Conservation (phyloP, 345 rosid genomes). For the Salix koriyanagi region DNA sequence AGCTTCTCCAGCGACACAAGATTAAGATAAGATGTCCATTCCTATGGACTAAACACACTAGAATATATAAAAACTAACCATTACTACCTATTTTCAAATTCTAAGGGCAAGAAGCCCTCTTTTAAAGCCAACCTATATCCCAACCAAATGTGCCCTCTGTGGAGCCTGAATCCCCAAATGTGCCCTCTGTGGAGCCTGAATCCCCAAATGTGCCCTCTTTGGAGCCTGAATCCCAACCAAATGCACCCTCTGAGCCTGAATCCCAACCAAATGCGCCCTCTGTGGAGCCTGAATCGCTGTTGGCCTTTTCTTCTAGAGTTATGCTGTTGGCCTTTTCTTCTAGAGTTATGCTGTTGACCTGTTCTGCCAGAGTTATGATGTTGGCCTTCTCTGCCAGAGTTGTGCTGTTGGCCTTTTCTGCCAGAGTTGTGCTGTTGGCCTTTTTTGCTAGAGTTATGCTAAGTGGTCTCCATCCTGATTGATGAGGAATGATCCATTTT, state of each 20-base stretch:
- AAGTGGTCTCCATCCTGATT: slow-evolving; percentile 78
- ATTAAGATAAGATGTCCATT: background rate
- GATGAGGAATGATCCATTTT: slow-evolving; percentile 68
- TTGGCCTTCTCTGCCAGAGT: no score
- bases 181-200: background rate
- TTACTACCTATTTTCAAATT: background rate
- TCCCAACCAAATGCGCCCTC: background rate
- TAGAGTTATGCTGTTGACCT: background rate
- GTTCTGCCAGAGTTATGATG: slow-evolving; percentile 37
- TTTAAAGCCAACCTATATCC: background rate
- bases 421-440: background rate
- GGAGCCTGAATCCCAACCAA: background rate
- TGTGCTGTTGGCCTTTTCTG: no score
- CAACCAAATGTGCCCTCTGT: background rate
- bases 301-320: no score
- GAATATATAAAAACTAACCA: background rate
- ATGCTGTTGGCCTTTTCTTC: no score
- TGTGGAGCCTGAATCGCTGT: background rate
- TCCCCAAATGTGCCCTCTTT: background rate
- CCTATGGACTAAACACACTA: background rate
- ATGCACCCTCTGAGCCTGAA: background rate
- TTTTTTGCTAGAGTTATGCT: slow-evolving; percentile 39
- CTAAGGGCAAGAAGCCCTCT: background rate
- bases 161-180: background rate
- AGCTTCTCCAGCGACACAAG: background rate